These are phyloP conservation scores for Acanthamoeba triangularis DNA, from an alignment of 208 protist species.

Conservation along the genomic window DNA sequence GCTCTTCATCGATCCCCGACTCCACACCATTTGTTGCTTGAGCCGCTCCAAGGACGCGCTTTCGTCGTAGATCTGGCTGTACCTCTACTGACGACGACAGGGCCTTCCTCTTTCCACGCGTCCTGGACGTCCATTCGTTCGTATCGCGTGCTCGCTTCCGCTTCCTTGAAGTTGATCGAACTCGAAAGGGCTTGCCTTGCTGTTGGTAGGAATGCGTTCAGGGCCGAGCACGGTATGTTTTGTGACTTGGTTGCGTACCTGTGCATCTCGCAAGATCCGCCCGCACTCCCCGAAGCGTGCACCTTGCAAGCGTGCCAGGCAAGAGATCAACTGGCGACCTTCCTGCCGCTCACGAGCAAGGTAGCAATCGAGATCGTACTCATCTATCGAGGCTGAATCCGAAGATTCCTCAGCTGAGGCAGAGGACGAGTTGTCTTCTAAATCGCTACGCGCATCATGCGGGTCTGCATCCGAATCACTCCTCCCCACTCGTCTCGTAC, in stretches of 20 bases:
- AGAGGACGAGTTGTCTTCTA: too few relatives aligned
- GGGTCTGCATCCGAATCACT: background rate
- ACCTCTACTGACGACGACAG: background rate
- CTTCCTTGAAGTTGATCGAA: background rate
- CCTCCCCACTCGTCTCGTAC: background rate
- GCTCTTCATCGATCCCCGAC: background rate
- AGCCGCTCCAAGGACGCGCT: background rate
- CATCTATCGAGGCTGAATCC: background rate
- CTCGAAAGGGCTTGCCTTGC: too few relatives aligned
- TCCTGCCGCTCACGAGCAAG: background rate
- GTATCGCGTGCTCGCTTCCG: background rate
- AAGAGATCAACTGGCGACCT: background rate
- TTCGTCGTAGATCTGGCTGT: background rate
- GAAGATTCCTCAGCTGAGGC: background rate
- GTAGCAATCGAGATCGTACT: background rate
- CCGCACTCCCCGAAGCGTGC: background rate
- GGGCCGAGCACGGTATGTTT: too few relatives aligned
- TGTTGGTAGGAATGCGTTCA: too few relatives aligned
- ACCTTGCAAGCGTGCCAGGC: background rate
- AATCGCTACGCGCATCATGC: background rate
- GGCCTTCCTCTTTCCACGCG: background rate
- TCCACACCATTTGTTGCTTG: background rate
- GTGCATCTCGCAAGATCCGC: background rate
- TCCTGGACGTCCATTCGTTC: background rate
- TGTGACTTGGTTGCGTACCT: too few relatives aligned